Percentiles rank a stretch among this genome's conserved stretches.
phyloP scores from a whole-genome alignment of 768 basidiomycete genomes.

The Agaricus sinodeliciosus region DNA sequence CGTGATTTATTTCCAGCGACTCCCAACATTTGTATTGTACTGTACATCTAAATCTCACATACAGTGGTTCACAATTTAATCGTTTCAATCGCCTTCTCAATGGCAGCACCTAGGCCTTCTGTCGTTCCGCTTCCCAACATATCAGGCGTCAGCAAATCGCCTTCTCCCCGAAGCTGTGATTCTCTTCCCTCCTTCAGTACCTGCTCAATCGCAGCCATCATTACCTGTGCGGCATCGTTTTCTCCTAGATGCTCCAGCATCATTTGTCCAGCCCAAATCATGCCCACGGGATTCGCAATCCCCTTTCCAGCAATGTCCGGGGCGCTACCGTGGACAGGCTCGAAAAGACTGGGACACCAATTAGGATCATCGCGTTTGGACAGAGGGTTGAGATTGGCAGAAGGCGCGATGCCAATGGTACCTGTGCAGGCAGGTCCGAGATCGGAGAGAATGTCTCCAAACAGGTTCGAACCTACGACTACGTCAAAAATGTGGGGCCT shows the following conservation, averaged over 20 bases:
- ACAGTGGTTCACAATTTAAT: not conserved
- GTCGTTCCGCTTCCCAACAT: slow-evolving; percentile 32
- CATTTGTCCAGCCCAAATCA: slow-evolving; percentile 55
- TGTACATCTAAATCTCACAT: too few relatives aligned
- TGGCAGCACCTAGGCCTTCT: slow-evolving; percentile 25
- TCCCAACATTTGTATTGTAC: too few relatives aligned
- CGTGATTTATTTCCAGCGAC: too few relatives aligned
- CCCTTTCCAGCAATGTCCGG: slow-evolving; percentile 51
- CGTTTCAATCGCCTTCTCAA: slow-evolving; percentile 18
- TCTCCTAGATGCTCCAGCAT: slow-evolving; percentile 38
- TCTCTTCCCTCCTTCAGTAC: slow-evolving; percentile 25
- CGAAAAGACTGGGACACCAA: slow-evolving; percentile 44
- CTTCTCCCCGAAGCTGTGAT: slow-evolving; percentile 18
- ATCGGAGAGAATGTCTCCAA: slow-evolving; percentile 51
- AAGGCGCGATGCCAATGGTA: slow-evolving; percentile 51
- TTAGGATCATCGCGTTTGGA: slow-evolving; percentile 25
- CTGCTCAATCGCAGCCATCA: slow-evolving; percentile 35
- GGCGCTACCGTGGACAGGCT: slow-evolving; percentile 52
- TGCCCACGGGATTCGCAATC: slow-evolving; percentile 48
- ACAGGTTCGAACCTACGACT: slow-evolving; percentile 48
- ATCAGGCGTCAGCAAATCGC: slow-evolving; percentile 28
- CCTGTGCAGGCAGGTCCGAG: slow-evolving; percentile 49
- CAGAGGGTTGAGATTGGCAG: slow-evolving; percentile 41
- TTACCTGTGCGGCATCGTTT: slow-evolving; percentile 29
- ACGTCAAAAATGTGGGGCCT: slow-evolving; percentile 49